These are phyloP conservation scores for Tolypocladium capitatum DNA, from an alignment of 2,329 filamentous ascomycete species.

Conservation along the genomic window DNA sequence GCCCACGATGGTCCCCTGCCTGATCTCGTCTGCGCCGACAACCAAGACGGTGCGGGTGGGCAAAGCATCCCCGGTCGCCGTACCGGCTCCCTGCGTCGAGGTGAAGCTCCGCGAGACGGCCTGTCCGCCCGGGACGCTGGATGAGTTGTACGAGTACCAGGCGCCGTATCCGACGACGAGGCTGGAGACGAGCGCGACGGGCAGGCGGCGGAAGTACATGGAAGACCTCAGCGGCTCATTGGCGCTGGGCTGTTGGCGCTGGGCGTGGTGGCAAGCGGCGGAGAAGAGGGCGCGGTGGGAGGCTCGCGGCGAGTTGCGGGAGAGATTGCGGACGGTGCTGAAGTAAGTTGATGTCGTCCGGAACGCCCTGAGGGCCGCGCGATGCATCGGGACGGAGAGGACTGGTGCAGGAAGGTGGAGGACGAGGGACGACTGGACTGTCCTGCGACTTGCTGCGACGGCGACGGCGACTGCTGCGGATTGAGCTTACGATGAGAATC, in stretches of 20 bases:
- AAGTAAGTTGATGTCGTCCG: constrained; percentile 56
- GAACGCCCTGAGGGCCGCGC: constrained; percentile 53
- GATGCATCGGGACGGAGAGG: constrained; percentile 49
- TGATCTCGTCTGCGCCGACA: constrained; percentile 81
- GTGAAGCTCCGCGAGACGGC: constrained; percentile 28
- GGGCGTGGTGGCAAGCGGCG: constrained; percentile 7
- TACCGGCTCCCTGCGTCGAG: constrained; percentile 17
- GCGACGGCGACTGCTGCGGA: neutral
- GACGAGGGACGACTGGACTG: neutral
- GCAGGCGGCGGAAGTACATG: constrained; percentile 62
- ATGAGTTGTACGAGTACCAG: constrained; percentile 55
- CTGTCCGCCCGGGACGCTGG: constrained; percentile 18
- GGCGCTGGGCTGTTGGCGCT: constrained; percentile 26
- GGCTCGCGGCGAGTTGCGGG: constrained; percentile 23
- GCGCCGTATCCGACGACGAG: constrained; percentile 59
- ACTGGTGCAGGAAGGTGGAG: neutral
- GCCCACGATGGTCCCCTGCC: constrained; percentile 73
- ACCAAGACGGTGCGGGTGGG: constrained; percentile 61
- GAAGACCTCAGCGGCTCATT: constrained; percentile 47
- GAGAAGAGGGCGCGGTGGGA: constrained; percentile 26
- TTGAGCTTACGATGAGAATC: neutral
- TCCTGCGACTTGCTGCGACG: neutral
- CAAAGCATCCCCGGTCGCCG: constrained; percentile 20
- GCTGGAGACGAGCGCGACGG: constrained; percentile 53
- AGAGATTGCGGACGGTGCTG: constrained; percentile 44